A percentile compares a stretch with the other conserved stretches of the same genome.
Conservation (phyloP, 495 filamentous ascomycete species). For the Durotheca rogersii region DNA sequence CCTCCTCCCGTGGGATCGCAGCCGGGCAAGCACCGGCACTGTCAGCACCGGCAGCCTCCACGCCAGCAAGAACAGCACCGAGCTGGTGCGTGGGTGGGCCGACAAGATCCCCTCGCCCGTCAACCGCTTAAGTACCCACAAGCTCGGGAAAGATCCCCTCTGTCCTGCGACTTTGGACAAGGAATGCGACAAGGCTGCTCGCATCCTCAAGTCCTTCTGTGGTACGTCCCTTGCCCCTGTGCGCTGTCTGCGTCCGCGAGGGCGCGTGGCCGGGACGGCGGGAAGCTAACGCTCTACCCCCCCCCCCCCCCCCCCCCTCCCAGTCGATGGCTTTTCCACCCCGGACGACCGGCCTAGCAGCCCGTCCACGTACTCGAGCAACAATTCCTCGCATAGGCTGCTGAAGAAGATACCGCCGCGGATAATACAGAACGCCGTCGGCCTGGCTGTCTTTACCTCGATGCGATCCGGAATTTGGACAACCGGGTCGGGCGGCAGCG, state of each 20-base stretch:
- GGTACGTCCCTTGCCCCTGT: slow-evolving; percentile 50
- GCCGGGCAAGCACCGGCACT: slow-evolving; percentile 35
- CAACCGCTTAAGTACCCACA: slow-evolving; percentile 37
- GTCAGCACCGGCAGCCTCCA: slow-evolving; percentile 15
- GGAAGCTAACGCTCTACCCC: slow-evolving; percentile 16
- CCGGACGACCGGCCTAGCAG: slow-evolving; percentile 39
- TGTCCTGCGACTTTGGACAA: slow-evolving; percentile 80
- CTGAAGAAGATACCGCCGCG: slow-evolving; percentile 80
- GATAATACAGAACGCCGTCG: slow-evolving; percentile 82
- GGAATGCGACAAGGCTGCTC: slow-evolving; percentile 83
- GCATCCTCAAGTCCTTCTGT: slow-evolving; percentile 82
- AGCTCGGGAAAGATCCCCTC: slow-evolving; percentile 61
- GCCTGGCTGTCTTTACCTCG: slow-evolving; percentile 86
- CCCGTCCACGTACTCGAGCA: slow-evolving; percentile 34
- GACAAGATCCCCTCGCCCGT: slow-evolving; percentile 44
- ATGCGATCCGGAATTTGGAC: slow-evolving; percentile 92
- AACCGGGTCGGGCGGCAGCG: slow-evolving; percentile 82
- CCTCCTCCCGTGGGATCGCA: slow-evolving; percentile 53
- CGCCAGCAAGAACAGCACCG: slow-evolving; percentile 36
- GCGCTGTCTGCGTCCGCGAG: slow-evolving; percentile 4
- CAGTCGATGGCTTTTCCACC: slow-evolving; percentile 51
- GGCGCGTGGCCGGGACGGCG: too few relatives aligned
- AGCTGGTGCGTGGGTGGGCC: slow-evolving; percentile 50
- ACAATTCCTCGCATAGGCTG: slow-evolving; percentile 45
- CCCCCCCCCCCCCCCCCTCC: too few relatives aligned